Conservation (phyloP, 1,284 basidiomycete species). For the Boletus nobilissimus region DNA sequence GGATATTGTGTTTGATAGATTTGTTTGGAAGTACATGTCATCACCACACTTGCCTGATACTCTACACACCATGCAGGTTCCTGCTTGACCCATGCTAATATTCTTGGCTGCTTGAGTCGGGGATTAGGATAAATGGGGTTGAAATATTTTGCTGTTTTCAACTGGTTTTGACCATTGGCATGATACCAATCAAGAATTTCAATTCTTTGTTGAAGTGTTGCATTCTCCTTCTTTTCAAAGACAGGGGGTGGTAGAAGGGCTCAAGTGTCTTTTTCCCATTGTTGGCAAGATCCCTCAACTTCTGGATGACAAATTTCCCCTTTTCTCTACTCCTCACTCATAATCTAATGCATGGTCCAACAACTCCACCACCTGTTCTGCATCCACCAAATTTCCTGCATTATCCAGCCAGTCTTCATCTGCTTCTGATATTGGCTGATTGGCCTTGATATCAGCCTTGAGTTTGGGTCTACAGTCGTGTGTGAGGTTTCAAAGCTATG, state of each 20-base stretch:
- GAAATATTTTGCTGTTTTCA: slow-evolving; percentile 18
- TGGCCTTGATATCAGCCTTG: background rate
- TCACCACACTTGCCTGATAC: accelerated
- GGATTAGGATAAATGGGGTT: slow-evolving; percentile 13
- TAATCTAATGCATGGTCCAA: no score
- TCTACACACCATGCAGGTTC: background rate
- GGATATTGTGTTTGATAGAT: slow-evolving; percentile 21
- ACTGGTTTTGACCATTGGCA: slow-evolving; percentile 1
- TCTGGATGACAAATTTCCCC: no score
- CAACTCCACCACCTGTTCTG: background rate
- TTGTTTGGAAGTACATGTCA: background rate
- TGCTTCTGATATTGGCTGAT: slow-evolving; percentile 1
- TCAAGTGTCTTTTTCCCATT: no score
- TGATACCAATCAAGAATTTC: slow-evolving; percentile 31
- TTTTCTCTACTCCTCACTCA: no score
- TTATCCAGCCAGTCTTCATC: slow-evolving; percentile 17
- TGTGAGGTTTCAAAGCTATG: slow-evolving; percentile 9
- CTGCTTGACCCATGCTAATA: slow-evolving; percentile 8
- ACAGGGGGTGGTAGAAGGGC: no score
- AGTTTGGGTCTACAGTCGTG: background rate
- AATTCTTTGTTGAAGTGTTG: slow-evolving; percentile 7
- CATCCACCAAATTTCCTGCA: slow-evolving; percentile 22
- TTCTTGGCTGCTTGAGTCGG: background rate
- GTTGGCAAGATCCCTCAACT: no score
- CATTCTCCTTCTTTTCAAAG: slow-evolving; percentile 16